These are phyloP conservation scores for Lactarius indigo DNA, from an alignment of 768 basidiomycete genomes.

Conservation along the genomic window DNA sequence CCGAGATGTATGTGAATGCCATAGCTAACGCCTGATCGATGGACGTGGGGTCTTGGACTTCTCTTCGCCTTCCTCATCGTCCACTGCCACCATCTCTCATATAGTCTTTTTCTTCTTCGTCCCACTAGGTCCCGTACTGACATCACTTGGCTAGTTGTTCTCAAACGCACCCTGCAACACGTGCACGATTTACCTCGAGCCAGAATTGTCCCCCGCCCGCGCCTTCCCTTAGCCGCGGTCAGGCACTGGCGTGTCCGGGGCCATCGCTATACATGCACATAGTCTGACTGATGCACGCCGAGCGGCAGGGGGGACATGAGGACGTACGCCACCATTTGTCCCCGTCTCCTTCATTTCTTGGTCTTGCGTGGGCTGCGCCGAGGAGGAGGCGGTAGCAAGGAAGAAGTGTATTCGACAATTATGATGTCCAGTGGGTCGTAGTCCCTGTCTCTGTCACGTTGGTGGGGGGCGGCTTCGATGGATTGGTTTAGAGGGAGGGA, in stretches of 20 bases:
- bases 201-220: not conserved
- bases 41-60: not conserved
- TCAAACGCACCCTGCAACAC: conserved; percentile 14
- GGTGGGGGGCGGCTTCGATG: not conserved
- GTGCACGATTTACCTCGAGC: not conserved
- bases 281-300: not conserved
- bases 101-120: not conserved
- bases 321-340: not conserved
- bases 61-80: not conserved
- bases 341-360: conserved; percentile 1
- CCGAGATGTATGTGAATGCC: conserved; percentile 15
- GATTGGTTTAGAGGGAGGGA: not conserved
- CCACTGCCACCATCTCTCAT: not conserved
- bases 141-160: not conserved
- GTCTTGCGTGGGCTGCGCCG: not conserved
- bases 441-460: not conserved
- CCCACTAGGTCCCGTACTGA: not conserved
- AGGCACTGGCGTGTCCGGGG: not conserved
- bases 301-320: not conserved
- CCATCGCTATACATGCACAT: not conserved
- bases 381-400: not conserved
- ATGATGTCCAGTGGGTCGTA: not conserved
- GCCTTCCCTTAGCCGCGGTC: not conserved
- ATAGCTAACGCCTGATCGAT: conserved; percentile 3
- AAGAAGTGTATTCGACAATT: not conserved